Evolutionary conservation across 2,329 filamentous ascomycete species (phyloP).

Genomic region (Drechslerella dactyloides): DNA sequence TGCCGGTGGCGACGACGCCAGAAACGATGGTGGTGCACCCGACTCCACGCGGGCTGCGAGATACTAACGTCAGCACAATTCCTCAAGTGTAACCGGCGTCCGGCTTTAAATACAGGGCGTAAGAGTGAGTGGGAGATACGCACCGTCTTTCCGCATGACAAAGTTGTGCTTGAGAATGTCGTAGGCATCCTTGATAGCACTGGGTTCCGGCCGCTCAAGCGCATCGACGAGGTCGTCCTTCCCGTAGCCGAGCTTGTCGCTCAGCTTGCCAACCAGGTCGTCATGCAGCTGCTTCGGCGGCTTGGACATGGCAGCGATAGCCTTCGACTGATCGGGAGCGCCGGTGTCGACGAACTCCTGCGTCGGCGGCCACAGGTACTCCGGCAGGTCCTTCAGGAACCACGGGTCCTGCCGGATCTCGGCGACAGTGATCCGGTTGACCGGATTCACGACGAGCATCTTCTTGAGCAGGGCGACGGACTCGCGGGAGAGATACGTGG

Average conservation of each 20-base stretch:
- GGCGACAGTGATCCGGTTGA: slow-evolving; percentile 89
- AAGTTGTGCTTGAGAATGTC: slow-evolving; percentile 98
- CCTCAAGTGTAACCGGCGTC: neutral
- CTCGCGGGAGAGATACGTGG: slow-evolving; percentile 85
- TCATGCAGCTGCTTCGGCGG: slow-evolving; percentile 90
- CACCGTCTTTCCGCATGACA: slow-evolving; percentile 92
- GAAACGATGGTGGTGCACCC: slow-evolving; percentile 63
- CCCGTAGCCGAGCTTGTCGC: slow-evolving; percentile 97
- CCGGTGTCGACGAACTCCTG: slow-evolving; percentile 94
- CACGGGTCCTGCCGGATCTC: slow-evolving; percentile 93
- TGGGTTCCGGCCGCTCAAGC: slow-evolving; percentile 87
- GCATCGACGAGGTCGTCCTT: slow-evolving; percentile 95
- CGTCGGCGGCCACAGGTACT: slow-evolving; percentile 83
- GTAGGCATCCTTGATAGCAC: slow-evolving; percentile 98
- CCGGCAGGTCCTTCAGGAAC: slow-evolving; percentile 85
- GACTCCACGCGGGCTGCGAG: slow-evolving; percentile 63
- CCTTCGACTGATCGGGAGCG: slow-evolving; percentile 80
- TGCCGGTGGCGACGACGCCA: slow-evolving; percentile 65
- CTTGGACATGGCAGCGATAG: slow-evolving; percentile 68
- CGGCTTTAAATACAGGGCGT: no score
- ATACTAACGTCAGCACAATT: neutral
- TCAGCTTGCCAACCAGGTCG: slow-evolving; percentile 91
- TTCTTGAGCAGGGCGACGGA: slow-evolving; percentile 82
- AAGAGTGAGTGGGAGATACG: no score
- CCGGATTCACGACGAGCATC: slow-evolving; percentile 94